A percentile compares a stretch with the other conserved stretches of the same genome.
These are phyloP conservation scores for Thyridium curvatum DNA, from an alignment of 2,329 filamentous ascomycete genomes.

Conservation along the genomic window DNA sequence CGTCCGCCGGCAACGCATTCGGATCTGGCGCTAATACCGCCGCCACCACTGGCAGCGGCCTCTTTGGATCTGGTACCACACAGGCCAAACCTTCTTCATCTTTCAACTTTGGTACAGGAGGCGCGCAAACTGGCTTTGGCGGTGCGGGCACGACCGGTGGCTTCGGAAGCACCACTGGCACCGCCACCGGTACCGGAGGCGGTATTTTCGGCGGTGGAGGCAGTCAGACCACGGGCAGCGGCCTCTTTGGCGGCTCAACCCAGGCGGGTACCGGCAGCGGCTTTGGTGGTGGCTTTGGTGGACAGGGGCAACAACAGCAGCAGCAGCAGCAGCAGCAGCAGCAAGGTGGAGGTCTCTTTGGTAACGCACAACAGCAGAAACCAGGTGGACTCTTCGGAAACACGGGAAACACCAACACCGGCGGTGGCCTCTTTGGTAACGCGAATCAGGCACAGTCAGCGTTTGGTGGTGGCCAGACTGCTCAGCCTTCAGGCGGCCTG, in stretches of 20 bases:
- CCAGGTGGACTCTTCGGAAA: conserved; percentile 27
- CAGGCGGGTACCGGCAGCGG: conserved; percentile 11
- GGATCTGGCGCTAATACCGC: conserved; percentile 17
- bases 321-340: conserved; percentile 10
- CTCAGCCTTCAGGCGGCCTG: conserved; percentile 21
- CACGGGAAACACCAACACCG: conserved; percentile 13
- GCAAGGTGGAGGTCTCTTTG: conserved; percentile 4
- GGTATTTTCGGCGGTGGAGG: conserved; percentile 39
- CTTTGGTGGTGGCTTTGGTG: conserved; percentile 31
- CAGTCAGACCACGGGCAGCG: conserved; percentile 15
- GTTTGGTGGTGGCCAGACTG: conserved; percentile 4
- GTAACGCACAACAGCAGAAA: conserved; percentile 5
- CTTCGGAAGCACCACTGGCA: conserved; percentile 14
- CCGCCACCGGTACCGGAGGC: conserved; percentile 16
- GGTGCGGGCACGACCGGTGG: conserved; percentile 19
- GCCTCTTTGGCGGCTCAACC: conserved; percentile 37
- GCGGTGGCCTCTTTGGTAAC: conserved; percentile 29
- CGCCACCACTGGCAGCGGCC: conserved; percentile 17
- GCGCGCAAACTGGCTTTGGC: conserved; percentile 21
- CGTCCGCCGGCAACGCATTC: conserved; percentile 16
- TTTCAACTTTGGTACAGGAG: conserved; percentile 10
- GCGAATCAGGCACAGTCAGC: conserved; percentile 7
- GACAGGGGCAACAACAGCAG: conserved; percentile 1
- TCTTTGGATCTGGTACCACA: conserved; percentile 16
- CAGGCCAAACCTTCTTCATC: conserved; percentile 19